A percentile compares a stretch with the other conserved stretches of the same genome.
Evolutionary conservation across 2,329 filamentous ascomycete species (phyloP).

Genomic region (Colletotrichum australisinense): DNA sequence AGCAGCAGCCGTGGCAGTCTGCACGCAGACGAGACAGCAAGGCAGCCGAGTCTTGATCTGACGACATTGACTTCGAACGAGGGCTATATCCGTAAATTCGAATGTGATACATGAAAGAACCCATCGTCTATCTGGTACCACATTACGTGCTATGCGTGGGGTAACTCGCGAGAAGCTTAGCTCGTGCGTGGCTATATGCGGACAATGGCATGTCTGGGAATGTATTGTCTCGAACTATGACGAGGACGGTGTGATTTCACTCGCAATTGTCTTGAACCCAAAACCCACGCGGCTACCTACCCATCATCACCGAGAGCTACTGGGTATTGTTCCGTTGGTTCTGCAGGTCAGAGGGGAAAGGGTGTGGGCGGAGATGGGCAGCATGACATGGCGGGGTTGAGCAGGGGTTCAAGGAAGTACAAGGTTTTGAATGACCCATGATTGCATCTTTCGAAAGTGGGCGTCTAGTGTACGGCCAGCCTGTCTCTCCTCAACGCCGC

Average conservation of each 20-base stretch:
- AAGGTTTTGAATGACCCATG: conserved; percentile 10
- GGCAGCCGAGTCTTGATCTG: background rate
- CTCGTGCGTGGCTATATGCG: background rate
- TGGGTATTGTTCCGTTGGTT: background rate
- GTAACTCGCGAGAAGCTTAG: background rate
- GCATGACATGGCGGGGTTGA: conserved; percentile 34
- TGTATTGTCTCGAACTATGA: background rate
- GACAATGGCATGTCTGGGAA: background rate
- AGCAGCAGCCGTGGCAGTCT: background rate
- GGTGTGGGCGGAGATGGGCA: conserved; percentile 23
- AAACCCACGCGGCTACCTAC: background rate
- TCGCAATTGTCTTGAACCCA: background rate
- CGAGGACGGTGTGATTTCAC: background rate
- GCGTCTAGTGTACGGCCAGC: background rate
- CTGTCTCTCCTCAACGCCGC: background rate
- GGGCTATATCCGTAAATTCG: background rate
- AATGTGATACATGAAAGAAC: background rate
- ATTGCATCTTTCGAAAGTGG: conserved; percentile 27
- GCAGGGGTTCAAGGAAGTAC: conserved; percentile 5
- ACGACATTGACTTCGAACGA: background rate
- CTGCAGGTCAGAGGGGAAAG: background rate
- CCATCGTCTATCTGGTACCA: background rate
- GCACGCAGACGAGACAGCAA: too few relatives aligned
- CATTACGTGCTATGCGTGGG: background rate
- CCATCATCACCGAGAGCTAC: background rate